A percentile compares a stretch with the other conserved stretches of the same genome.
Evolutionary conservation across 2,329 filamentous ascomycete species (phyloP).

Genomic region (Emmonsia crescens): DNA sequence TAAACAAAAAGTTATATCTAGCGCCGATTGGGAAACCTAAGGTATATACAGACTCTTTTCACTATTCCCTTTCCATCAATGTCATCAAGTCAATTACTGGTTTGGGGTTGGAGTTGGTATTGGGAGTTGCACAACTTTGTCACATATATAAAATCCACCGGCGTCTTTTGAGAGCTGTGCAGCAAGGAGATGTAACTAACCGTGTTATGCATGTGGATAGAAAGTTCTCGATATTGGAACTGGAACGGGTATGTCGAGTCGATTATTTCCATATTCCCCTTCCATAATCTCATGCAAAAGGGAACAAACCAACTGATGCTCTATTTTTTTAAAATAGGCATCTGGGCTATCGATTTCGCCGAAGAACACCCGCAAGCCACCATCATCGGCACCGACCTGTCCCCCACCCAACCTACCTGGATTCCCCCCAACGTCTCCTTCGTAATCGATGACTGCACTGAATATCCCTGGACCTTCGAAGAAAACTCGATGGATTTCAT

Average conservation of each 20-base stretch:
- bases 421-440: constrained; percentile 66
- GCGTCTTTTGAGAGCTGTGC: neutral
- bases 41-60: neutral
- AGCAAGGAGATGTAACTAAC: neutral
- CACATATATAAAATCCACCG: neutral
- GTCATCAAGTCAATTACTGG: neutral
- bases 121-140: neutral
- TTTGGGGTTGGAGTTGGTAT: neutral
- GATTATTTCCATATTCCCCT: neutral
- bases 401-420: constrained; percentile 52
- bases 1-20: constrained; percentile 35
- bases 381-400: constrained; percentile 41
- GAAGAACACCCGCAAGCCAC: constrained; percentile 2
- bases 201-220: neutral
- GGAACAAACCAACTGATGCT: neutral
- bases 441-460: constrained; percentile 56
- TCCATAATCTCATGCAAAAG: neutral
- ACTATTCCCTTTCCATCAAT: neutral
- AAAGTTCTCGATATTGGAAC: constrained; percentile 41
- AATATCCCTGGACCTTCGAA: constrained; percentile 48
- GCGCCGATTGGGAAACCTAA: constrained; percentile 34
- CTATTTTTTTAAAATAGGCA: neutral
- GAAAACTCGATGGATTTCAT: constrained; percentile 46
- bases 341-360: constrained; percentile 17
- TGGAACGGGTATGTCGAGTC: constrained; percentile 1